Evolutionary conservation across 257 asterid genomes (phyloP).

Genomic region (Solanum ossicruentum): DNA sequence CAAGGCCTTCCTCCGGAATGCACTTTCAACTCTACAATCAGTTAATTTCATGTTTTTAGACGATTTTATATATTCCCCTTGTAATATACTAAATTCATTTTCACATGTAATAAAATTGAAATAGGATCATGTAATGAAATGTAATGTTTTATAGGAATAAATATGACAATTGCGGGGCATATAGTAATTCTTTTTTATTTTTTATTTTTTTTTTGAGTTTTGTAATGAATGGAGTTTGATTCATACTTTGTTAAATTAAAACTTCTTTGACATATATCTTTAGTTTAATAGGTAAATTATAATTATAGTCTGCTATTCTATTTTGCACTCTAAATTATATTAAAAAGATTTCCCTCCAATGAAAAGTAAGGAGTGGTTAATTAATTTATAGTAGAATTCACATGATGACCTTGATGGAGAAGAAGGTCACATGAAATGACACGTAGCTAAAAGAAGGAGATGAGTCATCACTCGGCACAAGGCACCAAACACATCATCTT

Average conservation of each 20-base stretch:
- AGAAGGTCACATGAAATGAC: neutral
- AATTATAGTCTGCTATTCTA: neutral
- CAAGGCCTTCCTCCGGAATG: constrained; percentile 54
- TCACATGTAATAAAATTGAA: neutral
- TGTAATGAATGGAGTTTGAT: neutral
- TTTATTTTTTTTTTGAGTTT: too few relatives aligned
- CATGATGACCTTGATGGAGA: neutral
- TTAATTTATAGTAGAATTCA: neutral
- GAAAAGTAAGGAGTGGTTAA: neutral
- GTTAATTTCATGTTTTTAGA: too few relatives aligned
- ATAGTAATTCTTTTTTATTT: neutral
- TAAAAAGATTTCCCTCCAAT: neutral
- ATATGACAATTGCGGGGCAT: neutral
- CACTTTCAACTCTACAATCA: neutral
- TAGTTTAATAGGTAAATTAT: neutral
- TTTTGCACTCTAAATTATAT: neutral
- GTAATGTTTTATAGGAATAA: neutral
- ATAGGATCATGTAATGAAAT: neutral
- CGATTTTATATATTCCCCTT: neutral
- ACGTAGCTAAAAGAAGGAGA: neutral
- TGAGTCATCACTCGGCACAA: neutral
- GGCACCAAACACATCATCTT: neutral
- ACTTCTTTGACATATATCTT: neutral
- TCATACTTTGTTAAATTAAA: neutral
- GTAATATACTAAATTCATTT: neutral